phyloP scores from a whole-genome alignment of 2,329 filamentous ascomycete species.

The Chaetomiaceae sp. region DNA sequence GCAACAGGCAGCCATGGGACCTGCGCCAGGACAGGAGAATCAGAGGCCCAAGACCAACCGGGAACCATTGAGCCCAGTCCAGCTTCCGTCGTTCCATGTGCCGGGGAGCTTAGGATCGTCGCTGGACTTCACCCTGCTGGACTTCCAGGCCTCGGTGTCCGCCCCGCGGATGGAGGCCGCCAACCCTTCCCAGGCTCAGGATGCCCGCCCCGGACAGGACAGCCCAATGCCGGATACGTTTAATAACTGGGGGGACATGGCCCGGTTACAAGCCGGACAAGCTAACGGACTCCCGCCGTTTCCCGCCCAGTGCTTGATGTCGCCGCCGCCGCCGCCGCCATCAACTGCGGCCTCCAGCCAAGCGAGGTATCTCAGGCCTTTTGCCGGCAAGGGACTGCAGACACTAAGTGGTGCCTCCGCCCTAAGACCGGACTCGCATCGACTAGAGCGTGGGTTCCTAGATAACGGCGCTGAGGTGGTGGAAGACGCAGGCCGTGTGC shows the following conservation, averaged over 20 bases:
- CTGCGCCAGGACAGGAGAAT: slow-evolving; percentile 45
- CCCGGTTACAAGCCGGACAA: slow-evolving; percentile 38
- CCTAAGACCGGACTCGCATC: slow-evolving; percentile 8
- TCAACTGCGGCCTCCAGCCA: slow-evolving; percentile 50
- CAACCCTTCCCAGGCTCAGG: slow-evolving; percentile 25
- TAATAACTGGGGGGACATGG: slow-evolving; percentile 42
- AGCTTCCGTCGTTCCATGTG: slow-evolving; percentile 38
- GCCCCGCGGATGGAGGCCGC: slow-evolving; percentile 9
- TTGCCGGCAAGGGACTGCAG: slow-evolving; percentile 51
- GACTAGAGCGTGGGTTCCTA: neutral
- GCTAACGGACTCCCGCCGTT: slow-evolving; percentile 40
- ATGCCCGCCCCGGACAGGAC: slow-evolving; percentile 32
- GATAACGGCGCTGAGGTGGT: slow-evolving; percentile 1
- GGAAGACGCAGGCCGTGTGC: slow-evolving; percentile 2
- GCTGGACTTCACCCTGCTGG: slow-evolving; percentile 38
- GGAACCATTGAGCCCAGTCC: slow-evolving; percentile 50
- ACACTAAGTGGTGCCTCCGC: slow-evolving; percentile 44
- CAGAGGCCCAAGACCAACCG: slow-evolving; percentile 45
- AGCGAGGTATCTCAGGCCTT: slow-evolving; percentile 50
- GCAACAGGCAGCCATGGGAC: slow-evolving; percentile 16
- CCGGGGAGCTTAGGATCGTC: slow-evolving; percentile 35
- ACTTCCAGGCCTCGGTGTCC: slow-evolving; percentile 25
- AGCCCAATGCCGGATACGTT: slow-evolving; percentile 53
- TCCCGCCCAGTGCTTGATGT: slow-evolving; percentile 47
- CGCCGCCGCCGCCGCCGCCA: slow-evolving; percentile 45